These are phyloP conservation scores for Calonectria crousiana DNA, from an alignment of 2,329 filamentous ascomycete species.

Conservation along the genomic window DNA sequence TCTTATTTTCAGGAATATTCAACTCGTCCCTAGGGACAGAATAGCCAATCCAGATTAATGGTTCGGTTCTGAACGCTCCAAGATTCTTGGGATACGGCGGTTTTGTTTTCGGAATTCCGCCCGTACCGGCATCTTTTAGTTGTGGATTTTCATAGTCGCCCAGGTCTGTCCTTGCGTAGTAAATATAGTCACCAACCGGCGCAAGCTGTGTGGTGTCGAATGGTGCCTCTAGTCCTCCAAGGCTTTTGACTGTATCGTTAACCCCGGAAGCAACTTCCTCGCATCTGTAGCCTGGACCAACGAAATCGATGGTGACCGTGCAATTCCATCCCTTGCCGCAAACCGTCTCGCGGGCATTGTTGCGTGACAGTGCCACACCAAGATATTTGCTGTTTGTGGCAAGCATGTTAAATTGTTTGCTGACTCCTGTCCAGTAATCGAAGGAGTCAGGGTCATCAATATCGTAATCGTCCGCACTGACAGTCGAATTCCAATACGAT, in stretches of 20 bases:
- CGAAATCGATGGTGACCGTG: slow-evolving; percentile 35
- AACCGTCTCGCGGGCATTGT: slow-evolving; percentile 25
- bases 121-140: slow-evolving; percentile 20
- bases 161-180: slow-evolving; percentile 27
- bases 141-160: slow-evolving; percentile 36
- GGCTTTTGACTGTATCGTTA: slow-evolving; percentile 21
- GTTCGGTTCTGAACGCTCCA: slow-evolving; percentile 40
- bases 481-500: slow-evolving; percentile 36
- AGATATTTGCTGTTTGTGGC: slow-evolving; percentile 27
- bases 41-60: slow-evolving; percentile 41
- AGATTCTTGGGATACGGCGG: slow-evolving; percentile 38
- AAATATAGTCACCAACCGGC: slow-evolving; percentile 32
- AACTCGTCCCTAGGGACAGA: slow-evolving; percentile 29
- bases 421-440: slow-evolving; percentile 33
- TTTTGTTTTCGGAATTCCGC: slow-evolving; percentile 26
- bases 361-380: slow-evolving; percentile 26
- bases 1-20: neutral
- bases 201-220: slow-evolving; percentile 28
- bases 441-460: slow-evolving; percentile 8
- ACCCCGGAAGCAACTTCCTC: slow-evolving; percentile 27
- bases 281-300: slow-evolving; percentile 39
- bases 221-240: slow-evolving; percentile 32
- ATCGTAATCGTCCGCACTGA: neutral
- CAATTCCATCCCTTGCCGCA: slow-evolving; percentile 42
- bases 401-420: slow-evolving; percentile 22